Conservation (phyloP, 371 early-diverging fungal genomes). For the Actinomortierella ambigua region DNA sequence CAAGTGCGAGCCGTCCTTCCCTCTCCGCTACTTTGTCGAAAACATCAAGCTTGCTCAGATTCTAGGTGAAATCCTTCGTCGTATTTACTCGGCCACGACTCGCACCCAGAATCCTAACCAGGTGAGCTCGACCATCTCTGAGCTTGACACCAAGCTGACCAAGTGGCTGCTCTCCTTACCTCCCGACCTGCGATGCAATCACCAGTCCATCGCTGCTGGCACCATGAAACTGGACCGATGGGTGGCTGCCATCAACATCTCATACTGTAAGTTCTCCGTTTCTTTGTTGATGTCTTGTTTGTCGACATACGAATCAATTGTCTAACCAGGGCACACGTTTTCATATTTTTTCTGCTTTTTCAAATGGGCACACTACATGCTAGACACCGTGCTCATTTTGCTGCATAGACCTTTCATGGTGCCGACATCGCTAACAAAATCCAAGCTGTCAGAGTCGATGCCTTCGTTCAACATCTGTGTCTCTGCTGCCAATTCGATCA, state of each 20-base stretch:
- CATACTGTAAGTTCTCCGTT: conserved; percentile 27
- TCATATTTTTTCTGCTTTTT: too few relatives aligned
- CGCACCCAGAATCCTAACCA: conserved; percentile 29
- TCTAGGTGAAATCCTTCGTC: conserved; percentile 29
- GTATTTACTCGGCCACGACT: conserved; percentile 36
- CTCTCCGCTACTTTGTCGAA: conserved; percentile 33
- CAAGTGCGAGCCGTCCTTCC: conserved; percentile 19
- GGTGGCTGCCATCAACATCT: conserved; percentile 37
- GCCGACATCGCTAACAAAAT: conserved; percentile 30
- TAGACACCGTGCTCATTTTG: conserved; percentile 55
- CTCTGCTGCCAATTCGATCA: conserved; percentile 44
- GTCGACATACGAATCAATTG: too few relatives aligned
- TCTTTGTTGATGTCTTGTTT: too few relatives aligned
- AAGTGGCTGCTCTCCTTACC: conserved; percentile 42
- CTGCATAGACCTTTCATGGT: conserved; percentile 63
- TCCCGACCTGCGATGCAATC: conserved; percentile 24
- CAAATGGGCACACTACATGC: too few relatives aligned
- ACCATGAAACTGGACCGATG: conserved; percentile 16
- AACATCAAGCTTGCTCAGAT: conserved; percentile 38
- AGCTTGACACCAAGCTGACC: conserved; percentile 36
- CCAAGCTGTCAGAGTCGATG: conserved; percentile 39
- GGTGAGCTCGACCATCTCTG: conserved; percentile 26
- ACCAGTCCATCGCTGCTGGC: conserved; percentile 10
- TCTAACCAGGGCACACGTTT: too few relatives aligned
- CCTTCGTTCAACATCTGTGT: conserved; percentile 43